A percentile compares a stretch with the other conserved stretches of the same genome.
These are phyloP conservation scores for Rubia peregrina DNA, from an alignment of 305 asterid species.

Conservation along the genomic window DNA sequence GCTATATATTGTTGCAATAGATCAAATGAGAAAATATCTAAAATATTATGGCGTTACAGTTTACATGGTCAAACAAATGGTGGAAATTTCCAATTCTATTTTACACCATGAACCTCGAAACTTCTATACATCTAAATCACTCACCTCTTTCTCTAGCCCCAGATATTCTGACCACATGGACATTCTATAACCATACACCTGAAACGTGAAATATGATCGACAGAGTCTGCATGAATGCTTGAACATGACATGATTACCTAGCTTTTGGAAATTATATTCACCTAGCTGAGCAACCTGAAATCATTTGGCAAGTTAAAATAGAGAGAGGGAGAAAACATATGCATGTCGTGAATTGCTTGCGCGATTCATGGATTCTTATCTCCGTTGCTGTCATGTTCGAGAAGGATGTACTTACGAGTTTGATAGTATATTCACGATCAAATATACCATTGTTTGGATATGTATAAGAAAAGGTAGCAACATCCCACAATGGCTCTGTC, in stretches of 20 bases:
- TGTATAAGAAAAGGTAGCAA: conserved; percentile 47
- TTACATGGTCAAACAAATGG: no score
- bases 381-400: conserved; percentile 89
- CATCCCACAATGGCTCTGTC: conserved; percentile 96
- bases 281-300: conserved; percentile 81
- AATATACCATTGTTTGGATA: conserved; percentile 68
- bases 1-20: no score
- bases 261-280: no score
- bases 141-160: conserved; percentile 36
- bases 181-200: conserved; percentile 86
- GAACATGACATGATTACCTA: no score
- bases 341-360: not conserved
- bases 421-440: conserved; percentile 80
- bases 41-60: no score
- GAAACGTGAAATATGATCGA: conserved; percentile 13
- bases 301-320: conserved; percentile 4
- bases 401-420: conserved; percentile 78
- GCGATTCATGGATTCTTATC: conserved; percentile 33
- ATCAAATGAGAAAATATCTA: no score
- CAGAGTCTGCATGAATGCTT: not conserved
- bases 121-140: conserved; percentile 23
- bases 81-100: no score
- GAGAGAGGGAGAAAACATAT: not conserved
- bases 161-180: conserved; percentile 85
- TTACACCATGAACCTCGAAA: no score